Conservation (phyloP, 306 rosid species). For the Lupinus albus region DNA sequence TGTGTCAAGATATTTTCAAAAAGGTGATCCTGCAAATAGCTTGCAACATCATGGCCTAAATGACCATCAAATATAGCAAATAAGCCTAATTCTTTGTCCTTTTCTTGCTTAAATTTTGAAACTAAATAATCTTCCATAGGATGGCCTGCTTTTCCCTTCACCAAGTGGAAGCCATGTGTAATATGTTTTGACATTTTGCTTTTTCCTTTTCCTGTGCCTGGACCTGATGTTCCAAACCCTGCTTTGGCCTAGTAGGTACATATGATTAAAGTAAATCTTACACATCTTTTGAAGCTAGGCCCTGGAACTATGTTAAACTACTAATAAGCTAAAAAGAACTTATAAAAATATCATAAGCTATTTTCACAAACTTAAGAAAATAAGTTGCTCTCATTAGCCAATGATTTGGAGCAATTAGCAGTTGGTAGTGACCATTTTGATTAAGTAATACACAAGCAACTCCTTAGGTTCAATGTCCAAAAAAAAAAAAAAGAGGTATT, state of each 20-base stretch:
- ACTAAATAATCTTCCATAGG: slow-evolving; percentile 73
- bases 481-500: no score
- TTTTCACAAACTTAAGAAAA: no score
- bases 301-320: slow-evolving; percentile 2
- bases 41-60: slow-evolving; percentile 68
- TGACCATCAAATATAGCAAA: slow-evolving; percentile 83
- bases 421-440: no score
- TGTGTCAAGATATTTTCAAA: slow-evolving; percentile 64
- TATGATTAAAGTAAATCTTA: slow-evolving; percentile 7
- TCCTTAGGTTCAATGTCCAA: no score
- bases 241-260: slow-evolving; percentile 46
- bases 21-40: slow-evolving; percentile 64
- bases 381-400: no score
- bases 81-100: slow-evolving; percentile 58
- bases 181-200: slow-evolving; percentile 51
- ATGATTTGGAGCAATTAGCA: no score
- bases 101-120: slow-evolving; percentile 56
- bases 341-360: no score
- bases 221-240: slow-evolving; percentile 47
- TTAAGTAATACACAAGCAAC: no score
- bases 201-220: slow-evolving; percentile 64
- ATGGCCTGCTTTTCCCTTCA: slow-evolving; percentile 68
- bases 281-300: background rate
- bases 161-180: slow-evolving; percentile 64
- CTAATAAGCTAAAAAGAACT: no score